These are phyloP conservation scores for Infundibulicybe gibba DNA, from an alignment of 768 basidiomycete species.

Conservation along the genomic window DNA sequence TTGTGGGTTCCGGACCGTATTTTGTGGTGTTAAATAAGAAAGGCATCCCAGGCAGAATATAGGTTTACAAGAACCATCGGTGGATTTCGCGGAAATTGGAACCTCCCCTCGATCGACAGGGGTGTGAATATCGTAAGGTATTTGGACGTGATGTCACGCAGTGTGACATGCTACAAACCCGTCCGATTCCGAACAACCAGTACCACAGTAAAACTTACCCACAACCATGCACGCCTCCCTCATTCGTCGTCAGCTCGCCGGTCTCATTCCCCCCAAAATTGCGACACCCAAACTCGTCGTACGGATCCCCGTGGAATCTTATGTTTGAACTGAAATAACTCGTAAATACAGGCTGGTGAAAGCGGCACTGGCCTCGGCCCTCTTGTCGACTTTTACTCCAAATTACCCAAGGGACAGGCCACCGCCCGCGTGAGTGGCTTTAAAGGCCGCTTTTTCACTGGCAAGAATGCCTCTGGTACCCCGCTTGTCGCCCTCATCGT, in stretches of 20 bases:
- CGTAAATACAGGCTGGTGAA: conserved; percentile 61
- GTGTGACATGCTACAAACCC: not conserved
- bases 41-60: too few species aligned
- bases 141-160: not conserved
- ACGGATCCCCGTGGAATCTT: conserved; percentile 18
- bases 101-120: too few species aligned
- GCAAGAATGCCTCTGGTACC: conserved; percentile 77
- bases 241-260: conserved; percentile 79
- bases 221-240: conserved; percentile 74
- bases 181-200: too few species aligned
- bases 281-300: conserved; percentile 89
- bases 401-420: conserved; percentile 87
- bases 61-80: too few species aligned
- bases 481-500: conserved; percentile 64
- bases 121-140: too few species aligned
- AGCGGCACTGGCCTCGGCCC: conserved; percentile 77
- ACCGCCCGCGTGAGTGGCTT: conserved; percentile 61
- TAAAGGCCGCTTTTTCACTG: conserved; percentile 80
- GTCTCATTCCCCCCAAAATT: conserved; percentile 92
- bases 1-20: too few species aligned
- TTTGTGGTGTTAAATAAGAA: too few species aligned
- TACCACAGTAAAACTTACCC: not conserved
- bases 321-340: conserved; percentile 1
- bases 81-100: too few species aligned
- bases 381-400: conserved; percentile 95